These are phyloP conservation scores for Fusarium beomiforme DNA, from an alignment of 2,329 filamentous ascomycete species.

Conservation along the genomic window DNA sequence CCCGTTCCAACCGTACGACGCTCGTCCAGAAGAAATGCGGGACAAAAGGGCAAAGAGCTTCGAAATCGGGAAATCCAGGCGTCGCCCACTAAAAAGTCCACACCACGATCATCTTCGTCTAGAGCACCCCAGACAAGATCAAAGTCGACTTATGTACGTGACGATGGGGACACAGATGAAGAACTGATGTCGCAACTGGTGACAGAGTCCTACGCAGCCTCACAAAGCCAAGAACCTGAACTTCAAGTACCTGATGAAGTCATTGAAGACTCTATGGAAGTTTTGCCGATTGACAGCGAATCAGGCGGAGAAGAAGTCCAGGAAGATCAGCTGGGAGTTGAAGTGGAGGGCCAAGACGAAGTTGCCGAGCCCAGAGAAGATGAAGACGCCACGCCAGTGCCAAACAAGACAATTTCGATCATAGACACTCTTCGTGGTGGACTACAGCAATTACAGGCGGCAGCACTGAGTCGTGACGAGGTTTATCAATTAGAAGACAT, in stretches of 20 bases:
- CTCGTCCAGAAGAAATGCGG: slow-evolving; percentile 39
- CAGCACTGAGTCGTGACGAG: slow-evolving; percentile 70
- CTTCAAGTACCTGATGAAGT: slow-evolving; percentile 6
- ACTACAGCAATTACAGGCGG: slow-evolving; percentile 67
- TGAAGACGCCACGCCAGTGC: slow-evolving; percentile 2
- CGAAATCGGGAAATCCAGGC: slow-evolving; percentile 16
- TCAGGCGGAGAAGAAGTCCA: neutral
- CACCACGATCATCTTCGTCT: neutral
- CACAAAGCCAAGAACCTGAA: slow-evolving; percentile 44
- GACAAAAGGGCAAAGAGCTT: slow-evolving; percentile 24
- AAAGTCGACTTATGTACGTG: slow-evolving; percentile 15
- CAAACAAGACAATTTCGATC: slow-evolving; percentile 38
- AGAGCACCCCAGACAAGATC: slow-evolving; percentile 1
- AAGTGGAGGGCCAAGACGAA: slow-evolving; percentile 2
- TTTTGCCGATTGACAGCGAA: slow-evolving; percentile 12
- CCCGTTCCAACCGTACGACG: slow-evolving; percentile 34
- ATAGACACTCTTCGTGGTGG: slow-evolving; percentile 48
- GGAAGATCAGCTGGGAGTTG: neutral
- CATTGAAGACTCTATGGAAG: slow-evolving; percentile 39
- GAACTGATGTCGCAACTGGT: slow-evolving; percentile 55
- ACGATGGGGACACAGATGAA: slow-evolving; percentile 52
- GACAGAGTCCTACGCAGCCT: slow-evolving; percentile 53
- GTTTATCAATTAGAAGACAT: slow-evolving; percentile 79
- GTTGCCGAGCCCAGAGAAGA: neutral
- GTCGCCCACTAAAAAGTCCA: slow-evolving; percentile 18